Evolutionary conservation across 768 basidiomycete species (phyloP), one percentile per base, ranked within the genome.

Genomic region (Trametes punicea): DNA sequence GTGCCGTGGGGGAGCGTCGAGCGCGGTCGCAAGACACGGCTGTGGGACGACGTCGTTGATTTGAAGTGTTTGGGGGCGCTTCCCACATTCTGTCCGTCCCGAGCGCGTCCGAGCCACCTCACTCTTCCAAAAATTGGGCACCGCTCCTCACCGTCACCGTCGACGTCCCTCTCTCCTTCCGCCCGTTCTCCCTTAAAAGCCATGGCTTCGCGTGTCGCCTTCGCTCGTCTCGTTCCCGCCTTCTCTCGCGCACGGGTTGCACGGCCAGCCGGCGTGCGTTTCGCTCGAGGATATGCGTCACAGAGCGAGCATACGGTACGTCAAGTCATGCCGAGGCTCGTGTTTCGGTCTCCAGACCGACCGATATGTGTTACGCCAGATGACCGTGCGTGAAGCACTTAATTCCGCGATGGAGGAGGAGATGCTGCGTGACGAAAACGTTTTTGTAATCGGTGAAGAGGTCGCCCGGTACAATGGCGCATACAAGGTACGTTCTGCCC

Each of bases 361-460:
- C 56, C 45, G 57, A 61, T 57, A 46, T 29, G 60, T 26, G 21
- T 25, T 23, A 20, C 25, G 34, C 52, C 62, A 94, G 93, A 93
- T 96, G 95, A 98, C 94, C 52, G 96, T 97, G 60, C 92, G 97
- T 69, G 97, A 99, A 53, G 97, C 97, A 40, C 87, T 99, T 62
- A 98, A 98, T 74, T 75, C 86, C 52, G 97, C 97, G 26, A 94
- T 99, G 91, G 97, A 98, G 77, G 97, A 99, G 76, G 97, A 99
- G 77, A 98, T 99, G 97, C 71, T 87, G 65, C 86, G 93, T 41
- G 97, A 99, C 73, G 90, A 95, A 71, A 87, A 77, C 31, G 97
- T 99, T 38, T 99, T 96, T 74, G 75, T 99, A 66, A 73, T 99
- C 60, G 97, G 97, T 56, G 97, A 99, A 75, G 97, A 99, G 70